Percentiles rank a stretch among this genome's conserved stretches.
Evolutionary conservation across 805 yeast genomes (phyloP).

Genomic region (Spathaspora girioi): DNA sequence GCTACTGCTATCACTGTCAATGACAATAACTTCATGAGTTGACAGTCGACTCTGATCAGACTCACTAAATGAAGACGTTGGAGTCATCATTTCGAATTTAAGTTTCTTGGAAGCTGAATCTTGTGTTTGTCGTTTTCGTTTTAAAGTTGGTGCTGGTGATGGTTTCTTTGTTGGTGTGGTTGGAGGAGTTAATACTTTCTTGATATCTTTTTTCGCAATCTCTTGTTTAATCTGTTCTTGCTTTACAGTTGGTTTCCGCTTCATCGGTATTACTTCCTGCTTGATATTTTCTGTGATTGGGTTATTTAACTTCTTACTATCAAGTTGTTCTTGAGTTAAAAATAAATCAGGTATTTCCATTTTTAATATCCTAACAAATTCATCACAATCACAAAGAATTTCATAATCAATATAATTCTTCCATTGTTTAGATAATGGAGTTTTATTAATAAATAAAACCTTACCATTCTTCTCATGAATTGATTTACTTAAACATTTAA

Average conservation of each 20-base stretch:
- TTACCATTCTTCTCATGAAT: slow-evolving; percentile 71
- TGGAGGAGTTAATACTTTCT: slow-evolving; percentile 31
- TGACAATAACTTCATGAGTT: neutral
- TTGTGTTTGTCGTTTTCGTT: slow-evolving; percentile 14
- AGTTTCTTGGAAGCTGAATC: slow-evolving; percentile 5
- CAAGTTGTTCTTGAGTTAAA: slow-evolving; percentile 50
- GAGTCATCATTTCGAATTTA: slow-evolving; percentile 26
- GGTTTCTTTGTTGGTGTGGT: slow-evolving; percentile 27
- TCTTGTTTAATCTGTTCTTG: slow-evolving; percentile 4
- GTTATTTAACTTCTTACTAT: slow-evolving; percentile 34
- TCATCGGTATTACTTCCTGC: no score
- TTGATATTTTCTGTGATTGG: neutral
- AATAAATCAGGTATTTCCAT: slow-evolving; percentile 58
- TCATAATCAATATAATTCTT: slow-evolving; percentile 73
- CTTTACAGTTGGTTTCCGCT: neutral
- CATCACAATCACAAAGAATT: slow-evolving; percentile 75
- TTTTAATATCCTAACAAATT: slow-evolving; percentile 61
- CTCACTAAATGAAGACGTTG: slow-evolving; percentile 31
- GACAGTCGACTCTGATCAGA: slow-evolving; percentile 1
- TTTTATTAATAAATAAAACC: slow-evolving; percentile 74
- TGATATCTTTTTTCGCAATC: slow-evolving; percentile 1
- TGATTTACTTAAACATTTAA: slow-evolving; percentile 57
- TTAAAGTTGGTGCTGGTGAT: slow-evolving; percentile 14
- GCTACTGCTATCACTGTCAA: neutral
- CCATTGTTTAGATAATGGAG: slow-evolving; percentile 66